Evolutionary conservation across 2,329 filamentous ascomycete species (phyloP), one percentile per base, ranked within the genome.

Genomic region (Fusarium kyushuense): DNA sequence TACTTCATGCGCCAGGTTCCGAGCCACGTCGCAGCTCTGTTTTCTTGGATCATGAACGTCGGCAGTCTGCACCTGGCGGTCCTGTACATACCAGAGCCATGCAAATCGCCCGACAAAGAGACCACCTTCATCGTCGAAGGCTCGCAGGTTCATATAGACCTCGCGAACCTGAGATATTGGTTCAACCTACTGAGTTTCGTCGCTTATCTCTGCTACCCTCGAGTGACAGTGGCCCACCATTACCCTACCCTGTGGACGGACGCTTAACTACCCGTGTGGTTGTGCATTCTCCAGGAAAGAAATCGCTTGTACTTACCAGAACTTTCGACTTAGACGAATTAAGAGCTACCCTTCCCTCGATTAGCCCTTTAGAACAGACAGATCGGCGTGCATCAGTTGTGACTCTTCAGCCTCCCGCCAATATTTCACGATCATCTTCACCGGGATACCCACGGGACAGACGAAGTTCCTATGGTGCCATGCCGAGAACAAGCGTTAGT

Each of bases 321-420:
- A 81, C 79, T 19, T 85, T 89, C 61, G 79, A 87, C 61, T 75
- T 87, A 16, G 77, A 82, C 27, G 77, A 82, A 62, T 74, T 88
- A 12, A 79, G 82, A 45, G 77, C 80, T 11, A 84, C 82, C 1
- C 76, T 86, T n/a, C 80, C 81, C 3, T 76, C 80, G 5, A 75
- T 76, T 11, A 60, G 71, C 10, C 67, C 70, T 4, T 41, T 63
- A 12, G 69, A 70, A 19, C 56, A 54, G 14, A 10, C 25, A 7
- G 38, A 40, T 43, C 60, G 69, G 23, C 63, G 71, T 21, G 67
- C 64, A 36, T 73, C 69, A 10, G 41, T 68, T 16, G 43, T 54
- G 10, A 55, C 54, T 27, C 58, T 71, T 6, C 71, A 62, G 25
- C 43, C 45, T 16, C 38, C 54, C 13, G 33, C 45, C 13, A 35